Evolutionary conservation across 352 stramenopile genomes (phyloP), one percentile per base, ranked within the genome.

Genomic region (Lagenidium sp.): DNA sequence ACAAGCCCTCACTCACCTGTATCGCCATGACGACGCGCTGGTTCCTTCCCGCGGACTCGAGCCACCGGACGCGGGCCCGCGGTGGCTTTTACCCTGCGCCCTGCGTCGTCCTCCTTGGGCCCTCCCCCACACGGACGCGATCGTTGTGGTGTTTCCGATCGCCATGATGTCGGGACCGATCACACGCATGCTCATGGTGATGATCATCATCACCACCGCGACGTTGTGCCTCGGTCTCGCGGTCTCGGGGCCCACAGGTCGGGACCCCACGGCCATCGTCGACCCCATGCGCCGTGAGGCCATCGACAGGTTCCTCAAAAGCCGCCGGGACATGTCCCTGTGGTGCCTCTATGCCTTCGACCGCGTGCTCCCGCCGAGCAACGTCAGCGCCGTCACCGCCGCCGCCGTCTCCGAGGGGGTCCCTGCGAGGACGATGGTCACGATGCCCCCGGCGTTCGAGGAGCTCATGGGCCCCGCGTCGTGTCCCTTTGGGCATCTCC

Each of bases 401-500:
- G 39, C 36, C 19, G 13, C 21, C 41, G 4, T 16, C 35, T 6
- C 25, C 29, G 11, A 37, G 4, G 23, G 18, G 11, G 19, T 1
- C 30, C 20, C 4, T 28, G 22, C 16, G 29, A 63, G 13, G 31
- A 25, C 2, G 26, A 15, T 47, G 4, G 28, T 31, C n/a, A 41
- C 28, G n/a, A 50, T 53, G 12, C 53, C 35, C 2, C 40, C 50
- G 15, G 25, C 36, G n/a, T 63, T 65, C 34, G 41, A 57, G 34
- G 53, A 65, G 8, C 57, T 58, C 22, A 18, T 62, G 2, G 46
- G 49, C 3, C 18, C 10, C 1, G 34, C 39, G n/a, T n/a, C n/a
- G 2, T 88, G 75, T 53, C 75, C 72, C 16, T 88, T 88, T 45
- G 72, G 75, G 5, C 54, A 70, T n/a, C 60, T 88, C 6, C 54